A percentile compares a stretch with the other conserved stretches of the same genome.
Evolutionary conservation across 768 basidiomycete species (phyloP).

Genomic region (Dictyophora rubrovolvata): DNA sequence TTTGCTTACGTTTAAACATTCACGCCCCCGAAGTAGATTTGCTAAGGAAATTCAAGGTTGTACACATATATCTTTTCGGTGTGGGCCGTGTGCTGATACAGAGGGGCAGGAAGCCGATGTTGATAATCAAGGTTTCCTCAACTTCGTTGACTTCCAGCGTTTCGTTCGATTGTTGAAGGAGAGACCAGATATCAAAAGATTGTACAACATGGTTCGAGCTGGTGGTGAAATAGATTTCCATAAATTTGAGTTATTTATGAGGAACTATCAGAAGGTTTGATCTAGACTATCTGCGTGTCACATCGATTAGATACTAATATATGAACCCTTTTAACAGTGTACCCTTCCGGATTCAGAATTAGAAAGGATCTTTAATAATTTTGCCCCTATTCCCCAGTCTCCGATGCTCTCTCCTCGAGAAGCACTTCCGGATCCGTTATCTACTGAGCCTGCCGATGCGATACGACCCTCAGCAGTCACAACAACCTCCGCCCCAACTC

Average conservation of each 20-base stretch:
- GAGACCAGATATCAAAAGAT: slow-evolving; percentile 68
- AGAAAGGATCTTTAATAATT: slow-evolving; percentile 29
- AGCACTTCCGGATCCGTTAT: not conserved
- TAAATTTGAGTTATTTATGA: slow-evolving; percentile 43
- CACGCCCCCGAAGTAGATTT: slow-evolving; percentile 46
- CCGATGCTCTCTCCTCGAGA: slow-evolving; percentile 1
- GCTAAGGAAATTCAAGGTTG: slow-evolving; percentile 46
- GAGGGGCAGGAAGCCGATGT: slow-evolving; percentile 50
- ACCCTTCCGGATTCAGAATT: slow-evolving; percentile 21
- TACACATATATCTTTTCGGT: not conserved
- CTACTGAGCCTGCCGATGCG: slow-evolving; percentile 11
- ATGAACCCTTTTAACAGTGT: slow-evolving; percentile 27
- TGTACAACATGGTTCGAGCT: slow-evolving; percentile 40
- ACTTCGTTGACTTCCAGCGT: slow-evolving; percentile 68
- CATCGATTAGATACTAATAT: slow-evolving; percentile 25
- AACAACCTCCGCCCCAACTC: not conserved
- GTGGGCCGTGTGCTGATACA: not conserved
- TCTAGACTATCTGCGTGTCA: not conserved
- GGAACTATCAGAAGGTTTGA: slow-evolving; percentile 38
- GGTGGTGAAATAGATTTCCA: slow-evolving; percentile 26
- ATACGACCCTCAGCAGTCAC: slow-evolving; percentile 15
- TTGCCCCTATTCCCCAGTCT: slow-evolving; percentile 17
- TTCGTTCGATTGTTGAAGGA: slow-evolving; percentile 78
- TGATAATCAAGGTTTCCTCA: slow-evolving; percentile 45
- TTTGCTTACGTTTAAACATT: slow-evolving; percentile 65